Percentiles rank a stretch among this genome's conserved stretches.
These are phyloP conservation scores for Tolypocladium album DNA, from an alignment of 2,329 filamentous ascomycete species.

Conservation along the genomic window DNA sequence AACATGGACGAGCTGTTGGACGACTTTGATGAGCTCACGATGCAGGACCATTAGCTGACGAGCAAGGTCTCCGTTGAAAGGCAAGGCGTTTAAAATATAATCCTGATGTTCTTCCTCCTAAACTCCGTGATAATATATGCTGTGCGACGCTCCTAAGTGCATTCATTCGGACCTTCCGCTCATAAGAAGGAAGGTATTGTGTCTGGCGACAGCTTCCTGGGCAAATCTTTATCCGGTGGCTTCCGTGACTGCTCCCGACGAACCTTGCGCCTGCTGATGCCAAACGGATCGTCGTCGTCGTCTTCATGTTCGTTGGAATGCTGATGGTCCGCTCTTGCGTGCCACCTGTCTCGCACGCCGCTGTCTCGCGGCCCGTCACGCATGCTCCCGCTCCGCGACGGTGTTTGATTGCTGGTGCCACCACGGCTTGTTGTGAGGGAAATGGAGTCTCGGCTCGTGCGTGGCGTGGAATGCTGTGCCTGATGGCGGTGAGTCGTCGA, in stretches of 20 bases:
- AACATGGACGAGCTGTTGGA: constrained; percentile 77
- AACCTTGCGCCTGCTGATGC: constrained; percentile 18
- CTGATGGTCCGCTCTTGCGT: background rate
- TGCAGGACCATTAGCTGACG: constrained; percentile 19
- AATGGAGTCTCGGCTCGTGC: background rate
- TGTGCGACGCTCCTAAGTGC: background rate
- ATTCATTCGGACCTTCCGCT: constrained; percentile 1
- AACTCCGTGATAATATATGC: background rate
- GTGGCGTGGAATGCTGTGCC: background rate
- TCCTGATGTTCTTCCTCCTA: background rate
- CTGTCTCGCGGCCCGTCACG: background rate
- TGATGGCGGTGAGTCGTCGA: background rate
- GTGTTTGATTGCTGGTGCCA: background rate
- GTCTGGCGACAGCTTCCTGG: constrained; percentile 13
- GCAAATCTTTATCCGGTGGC: constrained; percentile 4
- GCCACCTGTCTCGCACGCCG: background rate
- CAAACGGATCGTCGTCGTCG: constrained; percentile 25
- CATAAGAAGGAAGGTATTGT: constrained; percentile 27
- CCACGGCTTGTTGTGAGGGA: background rate
- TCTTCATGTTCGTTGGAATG: constrained; percentile 7
- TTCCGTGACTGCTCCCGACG: constrained; percentile 18
- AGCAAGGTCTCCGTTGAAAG: constrained; percentile 2
- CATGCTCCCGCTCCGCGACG: background rate
- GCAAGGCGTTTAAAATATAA: constrained; percentile 7
- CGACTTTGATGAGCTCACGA: constrained; percentile 77